A percentile compares a stretch with the other conserved stretches of the same genome.
Conservation (phyloP, 345 rosid genomes). For the Gossypium mustelinum region DNA sequence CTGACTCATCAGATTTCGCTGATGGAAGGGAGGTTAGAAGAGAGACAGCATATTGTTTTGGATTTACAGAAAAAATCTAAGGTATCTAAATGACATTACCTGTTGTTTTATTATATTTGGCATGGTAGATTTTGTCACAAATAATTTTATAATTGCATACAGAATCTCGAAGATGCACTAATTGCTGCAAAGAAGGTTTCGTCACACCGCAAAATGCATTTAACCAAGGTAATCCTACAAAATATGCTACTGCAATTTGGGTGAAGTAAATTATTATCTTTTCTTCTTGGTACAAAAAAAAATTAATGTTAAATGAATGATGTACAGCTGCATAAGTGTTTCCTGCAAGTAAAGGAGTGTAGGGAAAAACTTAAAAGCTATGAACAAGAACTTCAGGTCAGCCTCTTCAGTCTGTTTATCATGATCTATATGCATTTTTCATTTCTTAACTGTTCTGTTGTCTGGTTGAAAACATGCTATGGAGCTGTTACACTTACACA, state of each 20-base stretch:
- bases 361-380: slow-evolving; percentile 52
- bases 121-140: slow-evolving; percentile 12
- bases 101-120: slow-evolving; percentile 12
- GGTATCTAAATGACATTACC: slow-evolving; percentile 33
- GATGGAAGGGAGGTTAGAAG: slow-evolving; percentile 48
- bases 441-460: not conserved
- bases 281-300: not conserved
- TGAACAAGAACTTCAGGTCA: slow-evolving; percentile 81
- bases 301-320: not conserved
- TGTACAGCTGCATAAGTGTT: slow-evolving; percentile 63
- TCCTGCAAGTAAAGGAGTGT: slow-evolving; percentile 59
- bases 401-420: slow-evolving; percentile 14
- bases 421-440: not conserved
- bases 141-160: slow-evolving; percentile 30
- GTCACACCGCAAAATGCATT: slow-evolving; percentile 51
- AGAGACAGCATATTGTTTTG: slow-evolving; percentile 38
- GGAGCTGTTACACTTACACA: not conserved
- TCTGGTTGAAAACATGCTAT: not conserved
- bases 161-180: slow-evolving; percentile 75
- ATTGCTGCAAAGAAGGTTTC: slow-evolving; percentile 55
- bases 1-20: slow-evolving; percentile 42
- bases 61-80: slow-evolving; percentile 60
- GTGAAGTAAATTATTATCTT: slow-evolving; percentile 11
- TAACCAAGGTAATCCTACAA: slow-evolving; percentile 53
- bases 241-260: slow-evolving; percentile 11